phyloP scores from a whole-genome alignment of 495 filamentous ascomycete genomes.

The Rusavskia elegans region DNA sequence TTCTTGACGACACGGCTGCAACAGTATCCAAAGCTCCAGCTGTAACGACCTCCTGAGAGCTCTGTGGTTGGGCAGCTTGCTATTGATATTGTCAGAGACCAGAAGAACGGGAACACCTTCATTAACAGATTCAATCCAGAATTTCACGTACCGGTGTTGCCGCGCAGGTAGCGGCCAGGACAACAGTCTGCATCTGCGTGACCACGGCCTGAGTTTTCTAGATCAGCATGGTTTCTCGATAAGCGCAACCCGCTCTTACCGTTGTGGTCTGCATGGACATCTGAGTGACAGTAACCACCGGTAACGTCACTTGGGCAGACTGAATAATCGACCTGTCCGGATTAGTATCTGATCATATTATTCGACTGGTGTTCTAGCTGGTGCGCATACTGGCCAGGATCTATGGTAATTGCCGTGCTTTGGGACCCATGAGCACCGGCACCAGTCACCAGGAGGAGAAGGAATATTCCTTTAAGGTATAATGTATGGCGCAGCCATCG shows the following conservation, averaged over 20 bases:
- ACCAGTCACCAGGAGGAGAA: neutral
- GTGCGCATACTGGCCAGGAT: neutral
- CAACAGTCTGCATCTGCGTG: neutral
- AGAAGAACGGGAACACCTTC: no score
- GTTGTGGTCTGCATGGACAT: conserved; percentile 2
- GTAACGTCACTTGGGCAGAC: neutral
- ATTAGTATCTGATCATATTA: neutral
- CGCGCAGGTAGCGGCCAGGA: neutral
- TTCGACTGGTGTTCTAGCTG: neutral
- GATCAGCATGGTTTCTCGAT: no score
- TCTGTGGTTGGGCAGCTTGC: neutral
- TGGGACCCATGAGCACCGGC: neutral
- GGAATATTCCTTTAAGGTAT: neutral
- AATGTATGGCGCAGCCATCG: neutral
- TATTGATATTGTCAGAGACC: no score
- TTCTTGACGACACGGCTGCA: neutral
- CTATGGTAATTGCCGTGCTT: neutral
- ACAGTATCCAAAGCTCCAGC: neutral
- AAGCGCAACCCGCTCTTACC: neutral
- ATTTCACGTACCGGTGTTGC: neutral
- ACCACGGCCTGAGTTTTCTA: neutral
- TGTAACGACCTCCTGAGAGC: neutral
- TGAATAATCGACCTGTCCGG: neutral
- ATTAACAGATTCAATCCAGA: no score
- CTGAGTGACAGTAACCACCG: neutral